Percentiles rank a stretch among this genome's conserved stretches.
These are phyloP conservation scores for Phytophthora nicotianae DNA, from an alignment of 352 stramenopile species.

Conservation along the genomic window DNA sequence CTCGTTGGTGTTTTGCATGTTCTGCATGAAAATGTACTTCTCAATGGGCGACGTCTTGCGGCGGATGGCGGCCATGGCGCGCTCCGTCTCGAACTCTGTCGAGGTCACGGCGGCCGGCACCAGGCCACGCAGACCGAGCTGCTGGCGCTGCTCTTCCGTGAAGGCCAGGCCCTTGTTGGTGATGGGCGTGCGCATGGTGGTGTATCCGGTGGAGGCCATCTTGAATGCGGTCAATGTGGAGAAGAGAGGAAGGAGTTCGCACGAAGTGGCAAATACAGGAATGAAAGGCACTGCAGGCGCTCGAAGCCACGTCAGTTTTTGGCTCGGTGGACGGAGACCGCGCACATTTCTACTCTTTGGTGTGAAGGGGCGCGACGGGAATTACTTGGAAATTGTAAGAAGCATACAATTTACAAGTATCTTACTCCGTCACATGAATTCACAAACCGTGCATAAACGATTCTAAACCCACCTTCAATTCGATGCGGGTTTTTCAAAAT, in stretches of 20 bases:
- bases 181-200: constrained; percentile 83
- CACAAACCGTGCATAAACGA: constrained; percentile 6
- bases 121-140: constrained; percentile 91
- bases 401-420: constrained; percentile 7
- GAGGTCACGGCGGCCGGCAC: constrained; percentile 85
- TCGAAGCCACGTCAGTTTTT: constrained; percentile 26
- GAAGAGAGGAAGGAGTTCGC: constrained; percentile 10
- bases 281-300: constrained; percentile 22
- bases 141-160: constrained; percentile 87
- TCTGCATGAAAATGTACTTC: constrained; percentile 95
- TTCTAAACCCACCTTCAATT: background rate
- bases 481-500: constrained; percentile 14
- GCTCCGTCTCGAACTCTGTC: constrained; percentile 88
- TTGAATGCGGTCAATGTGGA: background rate
- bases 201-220: constrained; percentile 48
- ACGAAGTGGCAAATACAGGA: constrained; percentile 35
- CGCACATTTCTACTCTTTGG: constrained; percentile 4
- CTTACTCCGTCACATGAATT: constrained; percentile 15
- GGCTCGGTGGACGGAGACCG: constrained; percentile 2
- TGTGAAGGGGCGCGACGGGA: constrained; percentile 13
- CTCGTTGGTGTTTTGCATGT: constrained; percentile 91
- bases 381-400: constrained; percentile 14
- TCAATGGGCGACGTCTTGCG: constrained; percentile 86
- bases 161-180: constrained; percentile 96
- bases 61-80: constrained; percentile 87